These are phyloP conservation scores for Sclerotinia subarctica DNA, from an alignment of 2,329 filamentous ascomycete genomes.

Conservation along the genomic window DNA sequence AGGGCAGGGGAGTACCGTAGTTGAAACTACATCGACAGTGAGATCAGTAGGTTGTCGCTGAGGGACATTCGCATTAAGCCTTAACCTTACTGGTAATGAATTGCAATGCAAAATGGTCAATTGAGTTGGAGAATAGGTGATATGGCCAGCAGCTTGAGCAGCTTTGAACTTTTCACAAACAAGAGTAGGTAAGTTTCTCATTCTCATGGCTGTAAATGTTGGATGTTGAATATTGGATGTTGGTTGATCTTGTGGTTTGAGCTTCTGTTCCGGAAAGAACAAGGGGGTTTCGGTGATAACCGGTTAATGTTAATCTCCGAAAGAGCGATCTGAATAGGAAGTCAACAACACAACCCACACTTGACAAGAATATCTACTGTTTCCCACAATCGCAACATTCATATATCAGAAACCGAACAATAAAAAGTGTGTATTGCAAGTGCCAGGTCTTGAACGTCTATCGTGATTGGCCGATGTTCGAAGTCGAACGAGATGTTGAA, in stretches of 20 bases:
- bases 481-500: background rate
- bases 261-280: background rate
- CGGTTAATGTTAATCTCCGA: background rate
- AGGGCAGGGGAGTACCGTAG: slow-evolving; percentile 68
- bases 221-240: background rate
- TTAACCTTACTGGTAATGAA: slow-evolving; percentile 32
- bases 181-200: slow-evolving; percentile 31
- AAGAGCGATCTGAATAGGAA: too few species aligned
- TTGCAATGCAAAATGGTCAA: slow-evolving; percentile 34
- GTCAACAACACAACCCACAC: background rate
- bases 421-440: too few species aligned
- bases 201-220: slow-evolving; percentile 5
- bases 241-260: background rate
- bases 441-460: background rate
- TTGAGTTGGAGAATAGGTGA: slow-evolving; percentile 36
- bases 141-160: slow-evolving; percentile 32
- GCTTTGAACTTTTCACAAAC: slow-evolving; percentile 34
- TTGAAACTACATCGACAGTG: slow-evolving; percentile 56
- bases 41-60: slow-evolving; percentile 1
- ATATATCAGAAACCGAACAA: background rate
- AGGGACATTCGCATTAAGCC: slow-evolving; percentile 2
- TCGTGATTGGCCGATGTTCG: background rate
- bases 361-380: background rate
- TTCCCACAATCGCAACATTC: background rate
- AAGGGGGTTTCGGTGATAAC: background rate